Percentiles rank a stretch among this genome's conserved stretches.
Conservation (phyloP, 768 basidiomycete species). For the Macrolepiota dolichaula region DNA sequence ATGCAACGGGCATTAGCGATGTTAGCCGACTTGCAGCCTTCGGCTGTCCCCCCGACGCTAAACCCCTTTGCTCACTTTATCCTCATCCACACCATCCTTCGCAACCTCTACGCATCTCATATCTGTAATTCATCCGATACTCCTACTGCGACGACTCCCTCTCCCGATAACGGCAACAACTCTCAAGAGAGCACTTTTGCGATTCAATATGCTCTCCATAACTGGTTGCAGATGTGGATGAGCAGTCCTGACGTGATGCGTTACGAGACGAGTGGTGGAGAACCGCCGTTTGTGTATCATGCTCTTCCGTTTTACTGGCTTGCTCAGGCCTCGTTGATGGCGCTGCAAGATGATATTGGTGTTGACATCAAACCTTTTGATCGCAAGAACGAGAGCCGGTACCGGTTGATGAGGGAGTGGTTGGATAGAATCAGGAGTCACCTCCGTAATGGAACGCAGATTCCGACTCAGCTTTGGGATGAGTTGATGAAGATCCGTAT, state of each 20-base stretch:
- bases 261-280: slow-evolving; percentile 23
- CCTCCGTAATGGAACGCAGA: slow-evolving; percentile 38
- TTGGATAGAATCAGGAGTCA: slow-evolving; percentile 43
- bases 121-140: slow-evolving; percentile 9
- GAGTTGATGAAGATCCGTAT: slow-evolving; percentile 41
- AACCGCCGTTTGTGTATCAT: slow-evolving; percentile 37
- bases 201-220: slow-evolving; percentile 52
- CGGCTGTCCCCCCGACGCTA: slow-evolving; percentile 25
- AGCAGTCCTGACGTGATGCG: slow-evolving; percentile 30
- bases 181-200: slow-evolving; percentile 20
- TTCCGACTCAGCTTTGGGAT: slow-evolving; percentile 44
- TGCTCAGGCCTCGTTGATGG: slow-evolving; percentile 49
- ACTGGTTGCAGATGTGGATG: slow-evolving; percentile 59
- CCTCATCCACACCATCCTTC: slow-evolving; percentile 43
- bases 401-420: slow-evolving; percentile 48
- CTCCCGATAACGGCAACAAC: slow-evolving; percentile 6
- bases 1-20: slow-evolving; percentile 33
- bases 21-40: slow-evolving; percentile 29
- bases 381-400: slow-evolving; percentile 31
- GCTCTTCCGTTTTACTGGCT: slow-evolving; percentile 64
- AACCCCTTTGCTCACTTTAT: slow-evolving; percentile 43
- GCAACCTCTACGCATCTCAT: slow-evolving; percentile 31
- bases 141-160: slow-evolving; percentile 6
- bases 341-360: slow-evolving; percentile 43
- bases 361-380: slow-evolving; percentile 18